A percentile compares a stretch with the other conserved stretches of the same genome.
Conservation (phyloP, 2,329 filamentous ascomycete genomes). For the Aspergillus pseudotamarii region DNA sequence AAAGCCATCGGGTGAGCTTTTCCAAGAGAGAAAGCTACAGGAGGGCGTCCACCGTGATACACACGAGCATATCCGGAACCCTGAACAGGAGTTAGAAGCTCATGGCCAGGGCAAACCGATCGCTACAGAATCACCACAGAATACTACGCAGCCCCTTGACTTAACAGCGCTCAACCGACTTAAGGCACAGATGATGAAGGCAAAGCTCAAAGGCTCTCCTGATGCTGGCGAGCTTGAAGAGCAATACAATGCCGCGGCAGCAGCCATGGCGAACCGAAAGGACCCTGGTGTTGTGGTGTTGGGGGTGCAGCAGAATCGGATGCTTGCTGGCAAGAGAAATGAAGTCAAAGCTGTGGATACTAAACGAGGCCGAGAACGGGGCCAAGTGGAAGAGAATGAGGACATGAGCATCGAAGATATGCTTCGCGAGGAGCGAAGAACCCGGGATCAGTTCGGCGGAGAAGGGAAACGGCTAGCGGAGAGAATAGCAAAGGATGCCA, state of each 20-base stretch:
- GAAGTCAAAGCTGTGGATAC: conserved; percentile 80
- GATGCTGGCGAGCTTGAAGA: conserved; percentile 76
- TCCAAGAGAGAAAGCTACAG: conserved; percentile 71
- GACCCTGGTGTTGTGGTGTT: conserved; percentile 75
- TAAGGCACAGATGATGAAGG: conserved; percentile 94
- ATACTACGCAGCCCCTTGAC: conserved; percentile 62
- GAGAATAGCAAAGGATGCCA: conserved; percentile 88
- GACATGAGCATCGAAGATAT: conserved; percentile 98
- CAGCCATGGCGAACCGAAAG: conserved; percentile 60
- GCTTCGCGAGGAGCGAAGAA: conserved; percentile 90
- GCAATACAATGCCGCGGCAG: conserved; percentile 77
- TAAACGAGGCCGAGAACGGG: conserved; percentile 81
- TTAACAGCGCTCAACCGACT: conserved; percentile 83
- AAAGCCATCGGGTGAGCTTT: conserved; percentile 85
- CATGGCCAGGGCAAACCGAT: conserved; percentile 61
- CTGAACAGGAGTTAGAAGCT: conserved; percentile 39
- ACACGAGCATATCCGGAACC: conserved; percentile 31
- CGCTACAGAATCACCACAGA: conserved; percentile 55
- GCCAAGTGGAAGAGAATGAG: conserved; percentile 84
- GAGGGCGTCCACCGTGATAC: conserved; percentile 52
- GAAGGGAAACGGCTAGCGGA: conserved; percentile 84
- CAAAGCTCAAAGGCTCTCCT: conserved; percentile 77
- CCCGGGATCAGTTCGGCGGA: conserved; percentile 73
- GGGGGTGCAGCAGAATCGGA: conserved; percentile 83
- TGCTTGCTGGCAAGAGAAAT: conserved; percentile 73